Evolutionary conservation across 768 basidiomycete genomes (phyloP), one percentile per base, ranked within the genome.

Genomic region (Boletus reticulatus): DNA sequence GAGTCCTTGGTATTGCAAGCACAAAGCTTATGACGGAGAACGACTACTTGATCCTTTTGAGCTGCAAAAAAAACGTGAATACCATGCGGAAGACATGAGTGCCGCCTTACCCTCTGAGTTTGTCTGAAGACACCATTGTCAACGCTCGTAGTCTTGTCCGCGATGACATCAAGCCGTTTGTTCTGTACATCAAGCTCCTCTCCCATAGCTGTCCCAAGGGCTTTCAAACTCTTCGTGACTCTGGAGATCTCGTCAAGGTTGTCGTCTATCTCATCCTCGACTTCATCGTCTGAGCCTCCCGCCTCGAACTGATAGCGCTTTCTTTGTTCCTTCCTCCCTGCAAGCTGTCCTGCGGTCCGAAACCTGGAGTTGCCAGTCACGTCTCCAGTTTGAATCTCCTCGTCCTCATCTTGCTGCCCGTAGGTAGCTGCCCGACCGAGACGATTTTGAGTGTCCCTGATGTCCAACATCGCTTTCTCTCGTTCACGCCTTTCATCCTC

Each of bases 211-310:
- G 78, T 79, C 7, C 89, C 91, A 19, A 95, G 75, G 4, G 85
- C 83, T 72, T 89, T 92, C 57, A 97, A 78, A 44, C 84, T 78
- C 74, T 86, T 89, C 3, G 90, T 84, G 49, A 88, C 82, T 48
- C 85, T 85, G 36, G 82, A 75, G 55, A 96, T 89, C 71, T 96
- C 94, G 67, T 91, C 85, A 24, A 99, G 75, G 70, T 98, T 98
- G 60, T 81, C 84, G 64, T 98, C 96, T 37, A 99, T 65, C 73
- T 98, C 94, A 63, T 98, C 89, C 75, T 99, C 96, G 1, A 96
- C 61, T 72, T 95, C 94, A 62, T 98, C 94, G 65, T 99, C 96
- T 7, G 89, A 92, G 4, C 81, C 92, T 37, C 84, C 89, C 27
- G 85, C 84, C 62, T 99, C 96, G 65, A 98, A 97, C 73, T 98